These are phyloP conservation scores for Ophiostoma sp. DNA, from an alignment of 2,329 filamentous ascomycete species.

Conservation along the genomic window DNA sequence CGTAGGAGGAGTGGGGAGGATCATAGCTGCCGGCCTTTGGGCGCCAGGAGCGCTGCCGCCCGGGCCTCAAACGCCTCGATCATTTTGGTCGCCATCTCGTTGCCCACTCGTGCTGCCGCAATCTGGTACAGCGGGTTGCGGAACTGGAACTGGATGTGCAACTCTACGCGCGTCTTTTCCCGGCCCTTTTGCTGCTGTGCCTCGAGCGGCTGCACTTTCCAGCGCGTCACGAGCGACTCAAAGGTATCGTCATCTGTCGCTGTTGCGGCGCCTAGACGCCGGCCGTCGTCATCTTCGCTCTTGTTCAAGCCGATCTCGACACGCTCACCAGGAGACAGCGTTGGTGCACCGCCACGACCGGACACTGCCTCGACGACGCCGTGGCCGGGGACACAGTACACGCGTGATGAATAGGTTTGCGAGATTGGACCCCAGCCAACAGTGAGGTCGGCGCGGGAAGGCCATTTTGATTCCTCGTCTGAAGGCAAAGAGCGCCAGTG, in stretches of 20 bases:
- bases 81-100: slow-evolving; percentile 81
- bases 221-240: slow-evolving; percentile 62
- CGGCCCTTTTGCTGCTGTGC: no score
- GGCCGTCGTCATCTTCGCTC: slow-evolving; percentile 18
- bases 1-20: no score
- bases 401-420: slow-evolving; percentile 73
- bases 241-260: slow-evolving; percentile 44
- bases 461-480: slow-evolving; percentile 43
- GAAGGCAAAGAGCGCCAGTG: slow-evolving; percentile 46
- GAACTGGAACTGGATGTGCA: slow-evolving; percentile 78
- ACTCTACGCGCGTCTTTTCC: slow-evolving; percentile 59
- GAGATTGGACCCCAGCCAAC: slow-evolving; percentile 80
- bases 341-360: slow-evolving; percentile 40
- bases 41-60: slow-evolving; percentile 50
- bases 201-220: slow-evolving; percentile 54
- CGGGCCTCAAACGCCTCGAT: slow-evolving; percentile 86
- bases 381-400: slow-evolving; percentile 64
- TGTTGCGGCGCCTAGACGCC: slow-evolving; percentile 22
- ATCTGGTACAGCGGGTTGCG: slow-evolving; percentile 81
- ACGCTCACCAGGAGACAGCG: slow-evolving; percentile 39
- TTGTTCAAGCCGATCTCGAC: slow-evolving; percentile 27
- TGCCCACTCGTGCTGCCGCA: slow-evolving; percentile 73
- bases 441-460: slow-evolving; percentile 69
- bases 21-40: background rate
- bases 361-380: slow-evolving; percentile 71